Evolutionary conservation across 345 rosid species (phyloP).

Genomic region (Moringa oleifera): DNA sequence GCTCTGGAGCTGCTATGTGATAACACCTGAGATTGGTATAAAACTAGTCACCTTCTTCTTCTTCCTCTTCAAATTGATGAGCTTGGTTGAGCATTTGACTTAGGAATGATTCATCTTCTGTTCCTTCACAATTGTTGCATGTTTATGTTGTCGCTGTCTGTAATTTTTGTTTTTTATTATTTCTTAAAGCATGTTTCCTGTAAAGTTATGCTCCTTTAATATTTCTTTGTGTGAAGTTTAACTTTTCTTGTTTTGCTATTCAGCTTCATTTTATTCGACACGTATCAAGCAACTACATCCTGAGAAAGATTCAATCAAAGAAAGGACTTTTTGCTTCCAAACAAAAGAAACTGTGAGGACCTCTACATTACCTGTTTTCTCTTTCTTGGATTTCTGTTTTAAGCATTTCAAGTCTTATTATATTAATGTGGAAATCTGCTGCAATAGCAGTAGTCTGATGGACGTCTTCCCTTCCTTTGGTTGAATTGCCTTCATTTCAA

Average conservation of each 20-base stretch:
- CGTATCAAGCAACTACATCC: constrained; percentile 32
- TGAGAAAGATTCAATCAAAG: constrained; percentile 33
- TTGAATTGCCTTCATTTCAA: too few relatives aligned
- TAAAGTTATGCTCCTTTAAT: not conserved
- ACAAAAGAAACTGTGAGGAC: constrained; percentile 39
- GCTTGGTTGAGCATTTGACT: too few relatives aligned
- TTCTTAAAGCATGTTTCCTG: not conserved
- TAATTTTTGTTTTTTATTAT: not conserved
- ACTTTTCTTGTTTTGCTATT: constrained; percentile 1
- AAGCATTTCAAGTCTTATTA: not conserved
- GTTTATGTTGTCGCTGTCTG: too few relatives aligned
- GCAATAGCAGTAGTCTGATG: not conserved
- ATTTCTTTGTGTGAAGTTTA: not conserved
- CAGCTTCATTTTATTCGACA: constrained; percentile 82
- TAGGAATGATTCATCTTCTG: too few relatives aligned
- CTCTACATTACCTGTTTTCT: not conserved
- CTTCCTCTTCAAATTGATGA: too few relatives aligned
- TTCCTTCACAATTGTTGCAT: too few relatives aligned
- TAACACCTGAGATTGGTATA: too few relatives aligned
- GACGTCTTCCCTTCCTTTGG: not conserved
- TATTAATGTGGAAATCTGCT: not conserved
- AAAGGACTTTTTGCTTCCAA: constrained; percentile 22
- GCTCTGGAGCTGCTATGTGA: too few relatives aligned
- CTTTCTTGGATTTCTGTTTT: constrained; percentile 5
- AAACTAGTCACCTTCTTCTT: too few relatives aligned